Conservation (phyloP, 495 filamentous ascomycete genomes). For the Podospora bellae-mahoneyi region DNA sequence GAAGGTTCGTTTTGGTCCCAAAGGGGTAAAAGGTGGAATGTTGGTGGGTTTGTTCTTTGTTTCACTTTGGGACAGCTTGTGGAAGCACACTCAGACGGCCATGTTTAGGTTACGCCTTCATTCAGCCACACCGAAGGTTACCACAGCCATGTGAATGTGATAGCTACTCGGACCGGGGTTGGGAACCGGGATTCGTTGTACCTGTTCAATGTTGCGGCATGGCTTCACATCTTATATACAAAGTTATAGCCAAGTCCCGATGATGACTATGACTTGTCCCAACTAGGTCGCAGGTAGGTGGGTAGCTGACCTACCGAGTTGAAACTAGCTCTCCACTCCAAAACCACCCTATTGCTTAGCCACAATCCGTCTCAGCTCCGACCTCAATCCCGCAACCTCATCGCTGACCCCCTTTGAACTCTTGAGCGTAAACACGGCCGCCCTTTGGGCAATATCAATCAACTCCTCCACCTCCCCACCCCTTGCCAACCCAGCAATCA, state of each 20-base stretch:
- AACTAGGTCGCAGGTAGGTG: not conserved
- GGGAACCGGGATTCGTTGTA: not conserved
- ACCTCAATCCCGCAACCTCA: conserved; percentile 38
- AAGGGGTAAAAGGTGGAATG: not conserved
- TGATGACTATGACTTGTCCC: not conserved
- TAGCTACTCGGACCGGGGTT: not conserved
- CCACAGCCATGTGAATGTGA: not conserved
- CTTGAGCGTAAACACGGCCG: conserved; percentile 69
- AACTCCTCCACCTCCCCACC: conserved; percentile 49
- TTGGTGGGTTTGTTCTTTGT: not conserved
- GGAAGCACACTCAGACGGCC: conserved; percentile 8
- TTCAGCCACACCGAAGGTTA: no score
- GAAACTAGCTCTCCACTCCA: conserved; percentile 1
- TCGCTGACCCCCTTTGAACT: conserved; percentile 66
- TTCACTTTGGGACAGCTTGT: not conserved
- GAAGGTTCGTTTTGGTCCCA: not conserved
- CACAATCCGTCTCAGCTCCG: conserved; percentile 30
- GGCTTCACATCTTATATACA: not conserved
- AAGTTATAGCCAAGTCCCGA: not conserved
- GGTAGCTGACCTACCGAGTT: not conserved
- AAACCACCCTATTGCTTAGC: conserved; percentile 2
- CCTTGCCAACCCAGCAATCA: conserved; percentile 62
- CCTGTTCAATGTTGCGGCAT: not conserved
- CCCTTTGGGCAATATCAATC: conserved; percentile 64
- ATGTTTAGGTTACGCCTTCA: no score